Evolutionary conservation across 192 early-diverging fungal genomes (phyloP).

Genomic region (Entomortierella parvispora): DNA sequence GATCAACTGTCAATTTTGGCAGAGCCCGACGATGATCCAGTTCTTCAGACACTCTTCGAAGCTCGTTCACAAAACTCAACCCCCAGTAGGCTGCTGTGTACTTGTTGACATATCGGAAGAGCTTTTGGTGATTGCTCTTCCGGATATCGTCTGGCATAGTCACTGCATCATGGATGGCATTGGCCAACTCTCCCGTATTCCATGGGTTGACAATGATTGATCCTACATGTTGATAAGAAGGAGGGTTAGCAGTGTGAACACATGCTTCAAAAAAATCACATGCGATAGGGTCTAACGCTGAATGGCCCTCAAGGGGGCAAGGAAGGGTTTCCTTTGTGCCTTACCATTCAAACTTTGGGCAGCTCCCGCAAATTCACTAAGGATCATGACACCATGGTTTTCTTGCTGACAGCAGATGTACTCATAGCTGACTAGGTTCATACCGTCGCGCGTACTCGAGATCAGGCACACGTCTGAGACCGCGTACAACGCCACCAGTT

Average conservation of each 20-base stretch:
- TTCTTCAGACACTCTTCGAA: slow-evolving; percentile 68
- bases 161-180: slow-evolving; percentile 91
- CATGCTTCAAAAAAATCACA: not conserved
- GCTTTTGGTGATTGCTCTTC: slow-evolving; percentile 87
- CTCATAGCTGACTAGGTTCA: slow-evolving; percentile 99
- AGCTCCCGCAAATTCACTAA: slow-evolving; percentile 98
- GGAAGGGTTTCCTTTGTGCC: not conserved
- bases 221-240: slow-evolving; percentile 55
- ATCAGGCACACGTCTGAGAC: slow-evolving; percentile 96
- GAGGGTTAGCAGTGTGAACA: slow-evolving; percentile 7
- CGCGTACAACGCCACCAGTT: slow-evolving; percentile 97
- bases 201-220: slow-evolving; percentile 99
- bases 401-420: slow-evolving; percentile 94
- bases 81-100: slow-evolving; percentile 99
- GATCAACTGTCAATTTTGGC: slow-evolving; percentile 64
- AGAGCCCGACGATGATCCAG: slow-evolving; percentile 70
- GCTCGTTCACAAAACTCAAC: slow-evolving; percentile 89
- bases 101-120: slow-evolving; percentile 93
- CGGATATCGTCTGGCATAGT: slow-evolving; percentile 88
- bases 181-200: slow-evolving; percentile 96
- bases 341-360: slow-evolving; percentile 96
- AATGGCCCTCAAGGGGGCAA: not conserved
- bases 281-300: not conserved
- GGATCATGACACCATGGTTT: slow-evolving; percentile 95
- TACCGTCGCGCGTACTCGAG: slow-evolving; percentile 98